Evolutionary conservation across 2,329 filamentous ascomycete genomes (phyloP).

Genomic region (Botryotinia convoluta): DNA sequence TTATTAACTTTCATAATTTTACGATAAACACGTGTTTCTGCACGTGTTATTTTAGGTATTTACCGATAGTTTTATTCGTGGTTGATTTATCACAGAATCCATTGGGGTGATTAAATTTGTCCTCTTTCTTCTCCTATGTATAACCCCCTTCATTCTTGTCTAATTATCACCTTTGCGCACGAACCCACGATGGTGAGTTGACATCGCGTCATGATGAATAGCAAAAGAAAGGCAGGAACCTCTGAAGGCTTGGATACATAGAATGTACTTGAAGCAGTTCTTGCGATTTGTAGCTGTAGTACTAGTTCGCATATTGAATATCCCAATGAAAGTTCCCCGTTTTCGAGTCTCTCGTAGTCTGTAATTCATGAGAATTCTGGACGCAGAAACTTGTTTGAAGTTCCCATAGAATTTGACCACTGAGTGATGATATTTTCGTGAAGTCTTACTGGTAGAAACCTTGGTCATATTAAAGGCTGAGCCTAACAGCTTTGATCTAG

Average conservation of each 20-base stretch:
- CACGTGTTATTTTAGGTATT: neutral
- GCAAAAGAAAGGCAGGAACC: neutral
- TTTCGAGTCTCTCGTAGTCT: neutral
- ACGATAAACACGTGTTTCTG: neutral
- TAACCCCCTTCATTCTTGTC: neutral
- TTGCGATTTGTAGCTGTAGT: neutral
- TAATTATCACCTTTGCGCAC: neutral
- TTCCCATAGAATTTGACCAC: neutral
- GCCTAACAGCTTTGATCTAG: neutral
- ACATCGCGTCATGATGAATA: neutral
- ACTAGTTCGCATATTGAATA: neutral
- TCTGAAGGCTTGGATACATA: neutral
- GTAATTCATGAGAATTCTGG: neutral
- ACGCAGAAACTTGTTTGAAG: neutral
- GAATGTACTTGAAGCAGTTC: neutral
- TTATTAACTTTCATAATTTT: neutral
- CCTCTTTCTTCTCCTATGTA: neutral
- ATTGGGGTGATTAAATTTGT: neutral
- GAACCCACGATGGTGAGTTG: neutral
- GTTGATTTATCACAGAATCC: neutral
- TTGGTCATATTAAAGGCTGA: neutral
- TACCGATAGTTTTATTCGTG: neutral
- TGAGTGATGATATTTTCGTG: neutral
- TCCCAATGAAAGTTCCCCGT: neutral
- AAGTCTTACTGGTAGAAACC: neutral